phyloP scores from a whole-genome alignment of 306 rosid species.

The Lathyrus aphaca region DNA sequence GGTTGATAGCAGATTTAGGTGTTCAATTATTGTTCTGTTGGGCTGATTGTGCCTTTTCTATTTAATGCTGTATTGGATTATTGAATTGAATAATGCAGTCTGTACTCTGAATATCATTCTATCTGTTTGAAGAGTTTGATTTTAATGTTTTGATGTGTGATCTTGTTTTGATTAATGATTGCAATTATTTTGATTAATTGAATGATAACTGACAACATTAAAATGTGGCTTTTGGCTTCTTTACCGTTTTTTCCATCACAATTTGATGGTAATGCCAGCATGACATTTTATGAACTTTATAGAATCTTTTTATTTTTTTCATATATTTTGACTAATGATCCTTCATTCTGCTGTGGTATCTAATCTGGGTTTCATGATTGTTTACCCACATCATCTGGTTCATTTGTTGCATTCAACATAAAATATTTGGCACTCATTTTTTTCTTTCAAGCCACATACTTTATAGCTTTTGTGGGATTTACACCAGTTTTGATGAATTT shows the following conservation, averaged over 20 bases:
- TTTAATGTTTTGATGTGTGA: neutral
- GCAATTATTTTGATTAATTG: slow-evolving; percentile 2
- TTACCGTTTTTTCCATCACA: neutral
- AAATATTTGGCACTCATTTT: neutral
- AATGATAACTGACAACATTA: neutral
- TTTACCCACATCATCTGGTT: slow-evolving; percentile 1
- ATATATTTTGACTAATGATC: neutral
- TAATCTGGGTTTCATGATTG: neutral
- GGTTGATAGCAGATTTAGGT: neutral
- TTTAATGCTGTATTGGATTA: neutral
- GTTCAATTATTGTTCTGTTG: neutral
- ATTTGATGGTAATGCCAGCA: slow-evolving; percentile 13
- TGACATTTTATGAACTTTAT: neutral
- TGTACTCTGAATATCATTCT: neutral
- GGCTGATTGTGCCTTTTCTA: neutral
- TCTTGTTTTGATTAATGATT: neutral
- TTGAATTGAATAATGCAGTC: neutral
- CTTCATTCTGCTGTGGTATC: neutral
- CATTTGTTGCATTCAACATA: slow-evolving; percentile 11
- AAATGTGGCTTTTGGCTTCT: slow-evolving; percentile 12
- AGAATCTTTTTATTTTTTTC: neutral
- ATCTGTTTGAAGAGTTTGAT: neutral
- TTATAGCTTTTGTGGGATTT: neutral
- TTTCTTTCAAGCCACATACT: neutral
- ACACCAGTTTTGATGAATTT: slow-evolving; percentile 12